Conservation (phyloP, 2,329 filamentous ascomycete species). For the Elsinoe ampelina region DNA sequence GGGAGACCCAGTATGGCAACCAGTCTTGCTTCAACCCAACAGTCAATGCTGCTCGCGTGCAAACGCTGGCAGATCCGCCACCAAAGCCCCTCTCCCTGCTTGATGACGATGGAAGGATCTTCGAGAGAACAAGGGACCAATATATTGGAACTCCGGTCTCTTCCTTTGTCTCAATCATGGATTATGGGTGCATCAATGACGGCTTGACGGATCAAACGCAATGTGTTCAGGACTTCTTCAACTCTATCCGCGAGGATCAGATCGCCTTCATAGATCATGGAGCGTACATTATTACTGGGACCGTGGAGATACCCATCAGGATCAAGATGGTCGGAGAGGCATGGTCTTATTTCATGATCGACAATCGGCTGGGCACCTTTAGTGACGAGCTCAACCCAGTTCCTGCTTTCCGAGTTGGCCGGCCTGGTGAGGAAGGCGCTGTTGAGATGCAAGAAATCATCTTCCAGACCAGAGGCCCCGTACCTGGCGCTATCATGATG, state of each 20-base stretch:
- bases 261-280: slow-evolving; percentile 51
- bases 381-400: slow-evolving; percentile 47
- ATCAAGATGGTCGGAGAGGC: slow-evolving; percentile 77
- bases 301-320: slow-evolving; percentile 52
- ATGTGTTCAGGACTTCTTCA: slow-evolving; percentile 63
- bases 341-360: slow-evolving; percentile 73
- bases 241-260: slow-evolving; percentile 48
- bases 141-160: slow-evolving; percentile 43
- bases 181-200: slow-evolving; percentile 62
- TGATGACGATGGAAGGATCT: slow-evolving; percentile 20
- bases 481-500: slow-evolving; percentile 59
- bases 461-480: slow-evolving; percentile 56
- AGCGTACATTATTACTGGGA: slow-evolving; percentile 46
- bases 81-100: slow-evolving; percentile 17
- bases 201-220: slow-evolving; percentile 76
- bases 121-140: slow-evolving; percentile 26
- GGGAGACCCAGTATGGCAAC: slow-evolving; percentile 25
- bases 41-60: slow-evolving; percentile 20
- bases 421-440: slow-evolving; percentile 51
- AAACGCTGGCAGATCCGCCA: slow-evolving; percentile 15
- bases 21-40: slow-evolving; percentile 24
- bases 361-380: slow-evolving; percentile 43
- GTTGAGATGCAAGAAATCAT: slow-evolving; percentile 67
- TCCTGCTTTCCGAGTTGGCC: slow-evolving; percentile 59
- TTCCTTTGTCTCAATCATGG: slow-evolving; percentile 54